Conservation (phyloP, 768 basidiomycete genomes). For the Phylloporus rhodoxanthus region DNA sequence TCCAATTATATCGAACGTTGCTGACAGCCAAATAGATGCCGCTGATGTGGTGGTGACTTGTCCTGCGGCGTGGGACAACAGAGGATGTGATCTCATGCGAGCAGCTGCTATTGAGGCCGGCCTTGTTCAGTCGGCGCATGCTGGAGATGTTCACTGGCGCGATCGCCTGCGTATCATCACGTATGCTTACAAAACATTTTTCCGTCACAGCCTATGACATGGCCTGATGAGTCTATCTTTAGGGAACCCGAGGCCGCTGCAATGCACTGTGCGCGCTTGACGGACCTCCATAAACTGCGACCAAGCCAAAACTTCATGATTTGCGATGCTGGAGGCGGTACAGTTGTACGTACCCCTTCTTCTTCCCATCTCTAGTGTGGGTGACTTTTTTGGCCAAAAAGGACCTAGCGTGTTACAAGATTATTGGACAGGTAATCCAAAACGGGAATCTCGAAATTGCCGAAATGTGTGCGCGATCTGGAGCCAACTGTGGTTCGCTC, state of each 20-base stretch:
- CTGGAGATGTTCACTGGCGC: constrained; percentile 70
- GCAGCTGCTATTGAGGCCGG: constrained; percentile 78
- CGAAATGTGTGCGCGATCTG: constrained; percentile 83
- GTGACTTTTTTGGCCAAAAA: constrained; percentile 11
- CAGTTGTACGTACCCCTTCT: constrained; percentile 41
- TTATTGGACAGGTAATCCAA: constrained; percentile 73
- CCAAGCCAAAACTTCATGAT: constrained; percentile 85
- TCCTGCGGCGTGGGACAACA: constrained; percentile 88
- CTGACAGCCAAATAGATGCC: constrained; percentile 44
- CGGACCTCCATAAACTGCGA: constrained; percentile 71
- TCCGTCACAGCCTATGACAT: background rate
- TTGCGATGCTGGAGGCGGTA: constrained; percentile 88
- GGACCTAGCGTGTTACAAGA: constrained; percentile 59
- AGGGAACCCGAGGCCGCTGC: constrained; percentile 83
- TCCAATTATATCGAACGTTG: background rate
- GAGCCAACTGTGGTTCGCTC: constrained; percentile 81
- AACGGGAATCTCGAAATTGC: constrained; percentile 83
- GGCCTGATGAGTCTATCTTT: constrained; percentile 11
- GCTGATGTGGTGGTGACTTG: constrained; percentile 85
- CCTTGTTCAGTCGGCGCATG: constrained; percentile 64
- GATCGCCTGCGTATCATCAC: constrained; percentile 82
- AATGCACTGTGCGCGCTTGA: constrained; percentile 79
- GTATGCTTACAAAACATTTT: constrained; percentile 24
- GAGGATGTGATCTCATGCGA: constrained; percentile 80
- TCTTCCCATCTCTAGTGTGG: background rate